A percentile compares a stretch with the other conserved stretches of the same genome.
Evolutionary conservation across 345 rosid genomes (phyloP).

Genomic region (Nasturtium officinale): DNA sequence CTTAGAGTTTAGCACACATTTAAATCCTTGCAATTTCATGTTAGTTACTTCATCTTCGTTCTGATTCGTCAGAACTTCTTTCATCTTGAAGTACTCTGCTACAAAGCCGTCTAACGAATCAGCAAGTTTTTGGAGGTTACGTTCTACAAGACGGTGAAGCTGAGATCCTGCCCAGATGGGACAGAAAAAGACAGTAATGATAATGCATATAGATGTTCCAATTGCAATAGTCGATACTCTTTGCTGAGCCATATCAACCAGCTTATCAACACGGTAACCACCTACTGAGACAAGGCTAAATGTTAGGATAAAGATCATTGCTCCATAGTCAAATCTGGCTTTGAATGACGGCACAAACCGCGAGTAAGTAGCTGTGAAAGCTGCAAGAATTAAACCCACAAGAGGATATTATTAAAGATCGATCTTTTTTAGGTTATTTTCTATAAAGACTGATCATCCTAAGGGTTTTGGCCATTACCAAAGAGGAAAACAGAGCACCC

Average conservation of each 20-base stretch:
- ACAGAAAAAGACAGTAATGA: conserved; percentile 56
- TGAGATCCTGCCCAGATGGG: conserved; percentile 84
- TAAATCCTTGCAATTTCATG: conserved; percentile 51
- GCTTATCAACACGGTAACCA: conserved; percentile 59
- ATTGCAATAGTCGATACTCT: conserved; percentile 65
- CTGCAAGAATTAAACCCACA: conserved; percentile 46
- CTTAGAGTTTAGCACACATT: conserved; percentile 72
- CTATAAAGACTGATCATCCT: neutral
- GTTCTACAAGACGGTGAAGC: conserved; percentile 61
- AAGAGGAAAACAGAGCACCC: conserved; percentile 64
- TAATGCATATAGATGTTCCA: conserved; percentile 66
- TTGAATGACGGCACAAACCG: conserved; percentile 73
- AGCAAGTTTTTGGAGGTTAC: conserved; percentile 63
- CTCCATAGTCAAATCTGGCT: conserved; percentile 77
- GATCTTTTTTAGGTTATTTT: neutral
- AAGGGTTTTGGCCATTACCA: conserved; percentile 45
- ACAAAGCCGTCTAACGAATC: conserved; percentile 61
- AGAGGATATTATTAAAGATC: conserved; percentile 9
- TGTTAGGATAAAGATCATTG: conserved; percentile 76
- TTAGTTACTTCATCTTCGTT: conserved; percentile 42
- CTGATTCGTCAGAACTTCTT: conserved; percentile 6
- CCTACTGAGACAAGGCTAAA: conserved; percentile 74
- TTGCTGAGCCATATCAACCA: conserved; percentile 59
- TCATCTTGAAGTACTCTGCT: conserved; percentile 53
- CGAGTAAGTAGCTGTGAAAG: conserved; percentile 71